Conservation (phyloP, 2,329 filamentous ascomycete genomes). For the Aspergillus sp. region DNA sequence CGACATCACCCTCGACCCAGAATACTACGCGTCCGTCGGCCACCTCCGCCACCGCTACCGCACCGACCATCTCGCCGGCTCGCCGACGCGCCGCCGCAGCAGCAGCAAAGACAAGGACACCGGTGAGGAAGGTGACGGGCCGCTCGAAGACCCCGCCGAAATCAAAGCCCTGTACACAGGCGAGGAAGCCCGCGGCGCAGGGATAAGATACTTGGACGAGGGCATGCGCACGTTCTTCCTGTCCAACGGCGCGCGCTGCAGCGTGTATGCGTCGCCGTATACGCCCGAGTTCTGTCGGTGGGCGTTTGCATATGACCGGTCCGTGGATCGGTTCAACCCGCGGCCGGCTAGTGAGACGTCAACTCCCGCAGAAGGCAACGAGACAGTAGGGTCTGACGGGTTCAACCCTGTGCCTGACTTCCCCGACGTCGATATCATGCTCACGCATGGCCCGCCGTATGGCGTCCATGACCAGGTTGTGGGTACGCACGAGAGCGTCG, state of each 20-base stretch:
- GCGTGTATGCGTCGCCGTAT: slow-evolving; percentile 51
- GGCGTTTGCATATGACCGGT: slow-evolving; percentile 54
- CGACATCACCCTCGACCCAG: slow-evolving; percentile 56
- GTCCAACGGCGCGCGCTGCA: slow-evolving; percentile 47
- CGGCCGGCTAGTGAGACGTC: slow-evolving; percentile 9
- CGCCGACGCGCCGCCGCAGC: slow-evolving; percentile 16
- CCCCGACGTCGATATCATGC: slow-evolving; percentile 52
- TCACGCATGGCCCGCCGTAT: slow-evolving; percentile 61
- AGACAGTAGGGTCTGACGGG: slow-evolving; percentile 10
- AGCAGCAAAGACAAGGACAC: no score
- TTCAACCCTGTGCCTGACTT: slow-evolving; percentile 44
- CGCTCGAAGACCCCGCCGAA: slow-evolving; percentile 17
- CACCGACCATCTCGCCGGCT: slow-evolving; percentile 8
- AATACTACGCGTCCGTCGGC: slow-evolving; percentile 41
- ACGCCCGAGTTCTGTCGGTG: slow-evolving; percentile 56
- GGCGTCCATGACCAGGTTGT: slow-evolving; percentile 48
- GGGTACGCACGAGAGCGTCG: slow-evolving; percentile 39
- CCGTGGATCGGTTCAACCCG: slow-evolving; percentile 53
- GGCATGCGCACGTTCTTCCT: slow-evolving; percentile 48
- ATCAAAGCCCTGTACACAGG: slow-evolving; percentile 49
- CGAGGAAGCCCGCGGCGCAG: slow-evolving; percentile 41
- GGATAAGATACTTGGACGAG: slow-evolving; percentile 57
- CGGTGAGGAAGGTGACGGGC: no score
- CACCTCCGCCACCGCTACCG: slow-evolving; percentile 25
- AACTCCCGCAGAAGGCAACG: neutral